These are phyloP conservation scores for Aspergillus neotritici DNA, from an alignment of 2,329 filamentous ascomycete genomes.

Conservation along the genomic window DNA sequence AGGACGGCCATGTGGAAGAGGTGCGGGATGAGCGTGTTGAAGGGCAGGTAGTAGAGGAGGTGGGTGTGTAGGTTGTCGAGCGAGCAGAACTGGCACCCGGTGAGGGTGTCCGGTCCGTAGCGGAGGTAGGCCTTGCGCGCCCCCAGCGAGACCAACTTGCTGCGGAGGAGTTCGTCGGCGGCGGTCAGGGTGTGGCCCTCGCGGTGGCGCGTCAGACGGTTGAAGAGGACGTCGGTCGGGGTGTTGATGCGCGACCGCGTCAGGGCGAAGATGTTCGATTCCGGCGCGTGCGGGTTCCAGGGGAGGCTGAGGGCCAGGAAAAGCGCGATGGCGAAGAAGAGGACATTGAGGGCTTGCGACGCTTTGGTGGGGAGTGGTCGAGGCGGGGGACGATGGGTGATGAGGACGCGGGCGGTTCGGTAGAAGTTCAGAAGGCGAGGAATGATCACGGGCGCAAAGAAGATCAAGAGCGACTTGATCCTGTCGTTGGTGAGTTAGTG, in stretches of 20 bases:
- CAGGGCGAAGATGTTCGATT: constrained; percentile 64
- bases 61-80: constrained; percentile 65
- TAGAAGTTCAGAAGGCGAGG: constrained; percentile 36
- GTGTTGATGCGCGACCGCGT: constrained; percentile 81
- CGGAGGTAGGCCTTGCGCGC: constrained; percentile 75
- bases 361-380: constrained; percentile 32
- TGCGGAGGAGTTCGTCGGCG: constrained; percentile 60
- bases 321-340: constrained; percentile 49
- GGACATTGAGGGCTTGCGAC: constrained; percentile 41
- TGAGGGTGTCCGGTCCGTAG: constrained; percentile 69
- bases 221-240: constrained; percentile 77
- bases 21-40: constrained; percentile 66
- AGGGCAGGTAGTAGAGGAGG: constrained; percentile 72
- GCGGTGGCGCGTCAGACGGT: constrained; percentile 54
- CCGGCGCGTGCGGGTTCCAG: constrained; percentile 52
- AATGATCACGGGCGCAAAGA: constrained; percentile 39
- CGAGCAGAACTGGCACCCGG: constrained; percentile 75
- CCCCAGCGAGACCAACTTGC: constrained; percentile 64
- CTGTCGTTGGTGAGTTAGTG: constrained; percentile 18
- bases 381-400: constrained; percentile 33
- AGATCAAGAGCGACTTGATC: constrained; percentile 39
- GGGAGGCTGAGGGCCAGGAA: constrained; percentile 61
- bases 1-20: constrained; percentile 68
- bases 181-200: constrained; percentile 39
- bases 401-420: constrained; percentile 29